phyloP scores from a whole-genome alignment of 495 filamentous ascomycete genomes.

The Stereocaulon alpinum region DNA sequence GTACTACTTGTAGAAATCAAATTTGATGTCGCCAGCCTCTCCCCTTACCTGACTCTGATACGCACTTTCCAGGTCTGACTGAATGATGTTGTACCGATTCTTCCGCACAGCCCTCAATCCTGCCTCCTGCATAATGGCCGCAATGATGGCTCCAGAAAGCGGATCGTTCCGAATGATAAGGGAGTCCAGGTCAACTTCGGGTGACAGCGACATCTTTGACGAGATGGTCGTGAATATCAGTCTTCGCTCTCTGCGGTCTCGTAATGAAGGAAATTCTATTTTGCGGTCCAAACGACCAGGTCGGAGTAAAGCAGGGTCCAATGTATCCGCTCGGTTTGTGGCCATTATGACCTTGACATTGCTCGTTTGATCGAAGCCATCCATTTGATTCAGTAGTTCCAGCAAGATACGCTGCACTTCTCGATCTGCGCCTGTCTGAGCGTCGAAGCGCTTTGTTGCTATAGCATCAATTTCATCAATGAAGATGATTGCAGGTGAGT shows the following conservation, averaged over 20 bases:
- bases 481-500: conserved; percentile 97
- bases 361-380: conserved; percentile 95
- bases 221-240: conserved; percentile 96
- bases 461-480: conserved; percentile 99
- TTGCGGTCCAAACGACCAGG: conserved; percentile 94
- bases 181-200: conserved; percentile 91
- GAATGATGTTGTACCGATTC: conserved; percentile 98
- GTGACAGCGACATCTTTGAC: conserved; percentile 88
- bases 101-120: conserved; percentile 91
- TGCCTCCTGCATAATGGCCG: conserved; percentile 98
- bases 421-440: conserved; percentile 92
- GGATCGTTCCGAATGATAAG: conserved; percentile 95
- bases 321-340: conserved; percentile 92
- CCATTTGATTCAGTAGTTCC: conserved; percentile 98
- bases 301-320: conserved; percentile 87
- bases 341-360: conserved; percentile 99
- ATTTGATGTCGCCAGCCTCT: conserved; percentile 51
- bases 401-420: conserved; percentile 97
- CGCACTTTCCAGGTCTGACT: conserved; percentile 88
- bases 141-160: conserved; percentile 88
- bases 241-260: conserved; percentile 84
- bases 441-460: conserved; percentile 97
- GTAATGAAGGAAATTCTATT: conserved; percentile 90
- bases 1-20: conserved; percentile 47
- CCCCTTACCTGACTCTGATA: conserved; percentile 93